A percentile compares a stretch with the other conserved stretches of the same genome.
These are phyloP conservation scores for Ophiorrhiza pumila DNA, from an alignment of 257 asterid genomes.

Conservation along the genomic window DNA sequence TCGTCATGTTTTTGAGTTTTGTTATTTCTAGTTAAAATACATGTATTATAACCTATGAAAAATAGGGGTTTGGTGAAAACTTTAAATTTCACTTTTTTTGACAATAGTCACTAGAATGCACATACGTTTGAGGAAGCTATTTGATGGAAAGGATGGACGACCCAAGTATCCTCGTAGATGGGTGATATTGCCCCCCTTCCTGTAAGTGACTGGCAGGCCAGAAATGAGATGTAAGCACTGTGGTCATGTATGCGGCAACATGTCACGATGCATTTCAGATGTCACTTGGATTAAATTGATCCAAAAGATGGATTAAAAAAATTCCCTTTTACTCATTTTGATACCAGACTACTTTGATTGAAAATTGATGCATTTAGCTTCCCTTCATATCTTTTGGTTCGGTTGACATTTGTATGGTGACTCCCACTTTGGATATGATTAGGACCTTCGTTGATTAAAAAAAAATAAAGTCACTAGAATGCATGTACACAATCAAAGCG, in stretches of 20 bases:
- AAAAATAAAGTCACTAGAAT: no score
- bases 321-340: background rate
- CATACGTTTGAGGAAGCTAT: no score
- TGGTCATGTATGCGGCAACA: background rate
- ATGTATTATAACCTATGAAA: no score
- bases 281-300: constrained; percentile 21
- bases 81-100: no score
- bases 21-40: no score
- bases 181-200: constrained; percentile 95
- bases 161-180: constrained; percentile 91
- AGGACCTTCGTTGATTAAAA: no score
- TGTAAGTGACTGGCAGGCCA: constrained; percentile 37
- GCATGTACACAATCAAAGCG: no score
- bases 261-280: no score
- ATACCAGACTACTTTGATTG: constrained; percentile 1
- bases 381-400: background rate
- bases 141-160: constrained; percentile 92
- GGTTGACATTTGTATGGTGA: background rate
- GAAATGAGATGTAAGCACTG: background rate
- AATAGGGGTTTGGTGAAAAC: no score
- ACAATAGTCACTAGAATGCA: no score
- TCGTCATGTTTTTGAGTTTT: no score
- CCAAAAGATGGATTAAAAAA: constrained; percentile 1
- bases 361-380: constrained; percentile 1
- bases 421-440: background rate